A percentile compares a stretch with the other conserved stretches of the same genome.
These are phyloP conservation scores for Plasmodium malariae DNA, from an alignment of 169 alveolate genomes.

Conservation along the genomic window DNA sequence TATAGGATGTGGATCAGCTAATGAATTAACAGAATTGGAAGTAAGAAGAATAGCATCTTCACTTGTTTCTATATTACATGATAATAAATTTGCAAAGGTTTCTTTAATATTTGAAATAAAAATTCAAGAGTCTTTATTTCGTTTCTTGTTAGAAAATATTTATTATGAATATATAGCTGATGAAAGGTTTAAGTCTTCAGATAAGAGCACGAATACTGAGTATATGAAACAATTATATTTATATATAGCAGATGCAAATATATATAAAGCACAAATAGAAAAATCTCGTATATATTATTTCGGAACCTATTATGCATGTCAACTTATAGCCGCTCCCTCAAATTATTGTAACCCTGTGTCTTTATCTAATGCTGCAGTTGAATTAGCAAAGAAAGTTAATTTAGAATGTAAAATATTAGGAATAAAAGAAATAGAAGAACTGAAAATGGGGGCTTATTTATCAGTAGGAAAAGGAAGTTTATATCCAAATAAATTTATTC, in stretches of 20 bases:
- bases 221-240: constrained; percentile 17
- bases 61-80: constrained; percentile 27
- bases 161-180: constrained; percentile 66
- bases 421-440: constrained; percentile 87
- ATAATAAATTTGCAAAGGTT: constrained; percentile 17
- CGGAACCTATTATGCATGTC: constrained; percentile 79
- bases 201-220: background rate
- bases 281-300: constrained; percentile 39
- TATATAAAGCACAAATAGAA: constrained; percentile 19
- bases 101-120: constrained; percentile 59
- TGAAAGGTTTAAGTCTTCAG: constrained; percentile 60
- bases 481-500: constrained; percentile 91
- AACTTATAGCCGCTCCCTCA: constrained; percentile 89
- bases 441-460: constrained; percentile 91
- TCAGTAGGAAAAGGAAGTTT: constrained; percentile 92
- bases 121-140: constrained; percentile 21
- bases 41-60: constrained; percentile 36
- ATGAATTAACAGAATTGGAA: constrained; percentile 35
- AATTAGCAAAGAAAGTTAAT: constrained; percentile 83
- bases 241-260: constrained; percentile 27
- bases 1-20: constrained; percentile 55
- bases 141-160: constrained; percentile 49
- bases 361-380: constrained; percentile 82
- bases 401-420: constrained; percentile 84
- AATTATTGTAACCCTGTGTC: constrained; percentile 89